These are phyloP conservation scores for Jackrogersella minutella DNA, from an alignment of 495 filamentous ascomycete species.

Conservation along the genomic window DNA sequence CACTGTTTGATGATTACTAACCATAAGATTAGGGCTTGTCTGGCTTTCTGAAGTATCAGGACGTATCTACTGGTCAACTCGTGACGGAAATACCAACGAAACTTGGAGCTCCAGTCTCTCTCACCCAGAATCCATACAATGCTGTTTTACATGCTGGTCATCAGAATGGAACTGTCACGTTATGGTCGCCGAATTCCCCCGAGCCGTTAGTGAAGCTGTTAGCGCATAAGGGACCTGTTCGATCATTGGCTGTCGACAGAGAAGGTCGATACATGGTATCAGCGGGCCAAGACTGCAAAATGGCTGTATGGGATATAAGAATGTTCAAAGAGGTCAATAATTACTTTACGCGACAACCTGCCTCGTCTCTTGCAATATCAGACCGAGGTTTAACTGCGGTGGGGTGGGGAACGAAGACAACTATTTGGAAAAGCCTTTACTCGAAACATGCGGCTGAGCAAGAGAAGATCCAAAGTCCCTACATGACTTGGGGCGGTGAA, in stretches of 20 bases:
- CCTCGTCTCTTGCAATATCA: slow-evolving; percentile 84
- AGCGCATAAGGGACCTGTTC: slow-evolving; percentile 94
- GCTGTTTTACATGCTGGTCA: slow-evolving; percentile 91
- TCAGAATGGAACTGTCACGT: slow-evolving; percentile 89
- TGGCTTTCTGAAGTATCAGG: slow-evolving; percentile 91
- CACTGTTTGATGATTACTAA: slow-evolving; percentile 37
- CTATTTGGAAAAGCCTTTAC: slow-evolving; percentile 89
- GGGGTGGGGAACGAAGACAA: slow-evolving; percentile 89
- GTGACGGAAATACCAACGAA: slow-evolving; percentile 84
- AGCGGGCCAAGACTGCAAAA: slow-evolving; percentile 86
- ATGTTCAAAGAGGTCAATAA: slow-evolving; percentile 91
- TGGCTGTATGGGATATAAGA: slow-evolving; percentile 96
- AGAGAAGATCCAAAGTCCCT: slow-evolving; percentile 84
- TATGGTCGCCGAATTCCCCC: slow-evolving; percentile 94
- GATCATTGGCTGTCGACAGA: slow-evolving; percentile 83
- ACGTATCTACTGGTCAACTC: slow-evolving; percentile 89
- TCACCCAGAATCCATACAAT: slow-evolving; percentile 89
- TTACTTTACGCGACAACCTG: slow-evolving; percentile 87
- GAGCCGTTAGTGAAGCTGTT: slow-evolving; percentile 90
- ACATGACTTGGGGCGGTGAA: slow-evolving; percentile 92
- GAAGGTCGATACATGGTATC: slow-evolving; percentile 96
- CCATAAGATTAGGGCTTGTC: slow-evolving; percentile 67
- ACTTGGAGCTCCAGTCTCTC: slow-evolving; percentile 81
- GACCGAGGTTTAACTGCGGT: slow-evolving; percentile 87
- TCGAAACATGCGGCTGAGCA: slow-evolving; percentile 69